Conservation (phyloP, 1,139 yeast species). For the Yamadazyma membranifaciens region DNA sequence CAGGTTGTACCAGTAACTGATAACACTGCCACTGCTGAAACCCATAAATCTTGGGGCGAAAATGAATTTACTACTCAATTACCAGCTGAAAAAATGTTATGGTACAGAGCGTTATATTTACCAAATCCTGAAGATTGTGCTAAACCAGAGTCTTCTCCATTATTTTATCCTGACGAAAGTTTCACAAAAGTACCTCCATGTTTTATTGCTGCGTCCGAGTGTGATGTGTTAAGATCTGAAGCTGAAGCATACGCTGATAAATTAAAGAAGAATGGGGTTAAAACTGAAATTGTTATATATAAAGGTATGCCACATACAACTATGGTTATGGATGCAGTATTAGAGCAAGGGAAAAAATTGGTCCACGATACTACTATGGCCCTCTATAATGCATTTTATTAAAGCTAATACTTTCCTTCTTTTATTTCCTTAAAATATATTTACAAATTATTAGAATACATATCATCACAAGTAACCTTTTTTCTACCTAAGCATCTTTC, state of each 20-base stretch:
- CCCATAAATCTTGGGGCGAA: constrained; percentile 40
- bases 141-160: constrained; percentile 46
- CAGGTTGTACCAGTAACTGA: constrained; percentile 51
- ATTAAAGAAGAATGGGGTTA: constrained; percentile 37
- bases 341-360: constrained; percentile 38
- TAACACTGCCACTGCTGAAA: constrained; percentile 41
- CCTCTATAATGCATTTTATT: constrained; percentile 18
- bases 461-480: constrained; percentile 45
- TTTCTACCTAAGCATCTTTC: constrained; percentile 50
- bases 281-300: constrained; percentile 32
- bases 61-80: constrained; percentile 44
- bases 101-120: constrained; percentile 46
- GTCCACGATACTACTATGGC: constrained; percentile 32
- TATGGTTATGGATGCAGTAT: constrained; percentile 47
- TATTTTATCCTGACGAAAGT: constrained; percentile 39
- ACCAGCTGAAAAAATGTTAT: constrained; percentile 49
- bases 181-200: constrained; percentile 42
- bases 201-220: constrained; percentile 41
- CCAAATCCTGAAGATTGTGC: constrained; percentile 33
- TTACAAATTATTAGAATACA: constrained; percentile 26
- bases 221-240: constrained; percentile 47
- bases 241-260: constrained; percentile 44
- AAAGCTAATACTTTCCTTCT: background rate
- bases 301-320: constrained; percentile 49
- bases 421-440: background rate